A percentile compares a stretch with the other conserved stretches of the same genome.
phyloP scores from a whole-genome alignment of 306 rosid genomes.

The Sechiopsis laciniata region DNA sequence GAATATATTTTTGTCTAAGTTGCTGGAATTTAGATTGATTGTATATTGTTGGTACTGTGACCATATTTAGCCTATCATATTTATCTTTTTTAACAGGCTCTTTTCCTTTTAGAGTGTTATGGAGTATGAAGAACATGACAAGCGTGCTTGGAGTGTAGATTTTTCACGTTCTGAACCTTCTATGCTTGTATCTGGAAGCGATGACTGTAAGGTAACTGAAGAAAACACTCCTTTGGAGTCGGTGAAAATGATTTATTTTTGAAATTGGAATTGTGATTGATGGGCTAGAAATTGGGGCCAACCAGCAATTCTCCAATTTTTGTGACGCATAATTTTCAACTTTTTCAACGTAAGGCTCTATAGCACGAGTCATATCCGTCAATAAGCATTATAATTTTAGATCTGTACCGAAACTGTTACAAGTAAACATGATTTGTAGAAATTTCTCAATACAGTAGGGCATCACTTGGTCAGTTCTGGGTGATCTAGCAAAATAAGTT shows the following conservation, averaged over 20 bases:
- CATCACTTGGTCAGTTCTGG: no score
- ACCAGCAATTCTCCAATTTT: not conserved
- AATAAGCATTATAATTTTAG: not conserved
- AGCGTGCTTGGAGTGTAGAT: constrained; percentile 94
- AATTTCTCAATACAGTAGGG: not conserved
- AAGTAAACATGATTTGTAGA: constrained; percentile 7
- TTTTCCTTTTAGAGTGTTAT: constrained; percentile 28
- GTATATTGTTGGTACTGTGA: no score
- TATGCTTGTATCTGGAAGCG: constrained; percentile 93
- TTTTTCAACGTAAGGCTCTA: not conserved
- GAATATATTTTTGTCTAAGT: no score
- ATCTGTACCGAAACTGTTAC: not conserved
- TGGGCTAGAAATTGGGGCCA: not conserved
- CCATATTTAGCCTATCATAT: constrained; percentile 11
- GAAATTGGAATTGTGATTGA: constrained; percentile 36
- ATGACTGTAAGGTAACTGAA: constrained; percentile 79
- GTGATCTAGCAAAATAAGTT: no score
- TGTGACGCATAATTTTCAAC: not conserved
- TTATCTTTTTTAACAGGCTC: constrained; percentile 20
- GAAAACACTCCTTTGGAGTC: constrained; percentile 43
- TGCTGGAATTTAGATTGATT: no score
- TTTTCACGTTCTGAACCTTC: constrained; percentile 83
- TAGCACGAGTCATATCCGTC: not conserved
- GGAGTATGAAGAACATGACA: constrained; percentile 98
- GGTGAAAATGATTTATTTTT: constrained; percentile 87